phyloP scores from a whole-genome alignment of 2,329 filamentous ascomycete genomes.

The Xylaria sp. region DNA sequence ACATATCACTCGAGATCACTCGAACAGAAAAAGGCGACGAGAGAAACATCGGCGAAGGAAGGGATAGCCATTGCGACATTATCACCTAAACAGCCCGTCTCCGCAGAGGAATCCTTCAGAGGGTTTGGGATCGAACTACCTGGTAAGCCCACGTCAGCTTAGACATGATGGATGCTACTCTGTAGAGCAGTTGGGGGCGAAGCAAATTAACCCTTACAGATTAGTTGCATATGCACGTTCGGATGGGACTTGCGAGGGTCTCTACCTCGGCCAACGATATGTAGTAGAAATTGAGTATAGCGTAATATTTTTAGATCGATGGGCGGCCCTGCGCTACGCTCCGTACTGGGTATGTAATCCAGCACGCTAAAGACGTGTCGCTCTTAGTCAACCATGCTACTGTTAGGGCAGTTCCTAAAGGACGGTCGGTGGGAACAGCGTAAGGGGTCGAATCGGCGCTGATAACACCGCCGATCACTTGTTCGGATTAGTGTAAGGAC shows the following conservation, averaged over 20 bases:
- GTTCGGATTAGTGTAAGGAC: background rate
- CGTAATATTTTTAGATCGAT: background rate
- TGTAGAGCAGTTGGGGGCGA: background rate
- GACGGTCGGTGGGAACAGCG: background rate
- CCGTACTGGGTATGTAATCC: background rate
- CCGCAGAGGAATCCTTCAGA: conserved; percentile 3
- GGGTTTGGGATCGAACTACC: conserved; percentile 3
- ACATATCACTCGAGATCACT: background rate
- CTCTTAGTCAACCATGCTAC: background rate
- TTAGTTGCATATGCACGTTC: conserved; percentile 1
- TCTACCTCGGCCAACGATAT: background rate
- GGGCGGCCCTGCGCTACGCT: background rate
- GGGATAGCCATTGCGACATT: conserved; percentile 1
- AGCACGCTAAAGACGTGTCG: background rate
- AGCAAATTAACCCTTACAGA: background rate
- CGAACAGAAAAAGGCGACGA: background rate
- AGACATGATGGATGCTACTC: conserved; percentile 1
- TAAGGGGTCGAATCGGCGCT: background rate
- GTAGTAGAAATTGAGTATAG: background rate
- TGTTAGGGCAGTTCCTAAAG: background rate
- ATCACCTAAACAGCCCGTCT: background rate
- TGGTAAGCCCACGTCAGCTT: conserved; percentile 5
- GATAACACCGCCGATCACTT: background rate
- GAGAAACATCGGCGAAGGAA: background rate
- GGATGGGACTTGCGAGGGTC: background rate